These are phyloP conservation scores for Stephanocyclus meneghinianus DNA, from an alignment of 352 stramenopile genomes.

Conservation along the genomic window DNA sequence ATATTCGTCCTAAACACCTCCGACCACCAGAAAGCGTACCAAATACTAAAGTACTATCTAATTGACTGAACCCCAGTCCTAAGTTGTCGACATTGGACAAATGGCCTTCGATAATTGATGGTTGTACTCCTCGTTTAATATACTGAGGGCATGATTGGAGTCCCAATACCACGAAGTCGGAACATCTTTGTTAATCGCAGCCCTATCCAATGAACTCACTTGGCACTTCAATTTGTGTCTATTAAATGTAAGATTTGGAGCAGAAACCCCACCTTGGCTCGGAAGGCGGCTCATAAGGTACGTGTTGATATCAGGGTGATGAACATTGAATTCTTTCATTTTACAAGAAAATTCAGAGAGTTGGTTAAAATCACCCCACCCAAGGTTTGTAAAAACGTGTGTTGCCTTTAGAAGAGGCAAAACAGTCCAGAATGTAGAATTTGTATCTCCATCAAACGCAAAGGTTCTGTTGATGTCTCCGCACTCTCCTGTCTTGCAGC, in stretches of 20 bases:
- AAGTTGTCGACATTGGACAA: neutral
- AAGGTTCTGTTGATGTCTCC: neutral
- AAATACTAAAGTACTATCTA: neutral
- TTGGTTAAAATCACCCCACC: neutral
- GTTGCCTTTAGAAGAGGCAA: constrained; percentile 2
- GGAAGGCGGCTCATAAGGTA: neutral
- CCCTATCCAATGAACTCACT: neutral
- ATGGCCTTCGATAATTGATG: neutral
- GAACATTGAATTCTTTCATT: neutral
- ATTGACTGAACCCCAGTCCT: neutral
- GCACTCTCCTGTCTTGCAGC: neutral
- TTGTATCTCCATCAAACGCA: constrained; percentile 15
- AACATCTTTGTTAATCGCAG: neutral
- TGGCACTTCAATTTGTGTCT: neutral
- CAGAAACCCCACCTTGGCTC: neutral
- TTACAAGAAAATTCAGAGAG: constrained; percentile 1
- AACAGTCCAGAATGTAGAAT: constrained; percentile 17
- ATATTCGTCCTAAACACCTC: no score
- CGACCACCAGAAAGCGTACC: neutral
- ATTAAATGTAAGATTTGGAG: neutral
- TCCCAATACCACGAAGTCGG: constrained; percentile 3
- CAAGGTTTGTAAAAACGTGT: neutral
- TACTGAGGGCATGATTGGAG: neutral
- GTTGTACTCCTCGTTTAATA: constrained; percentile 1
- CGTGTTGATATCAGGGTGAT: neutral